Conservation (phyloP, 2,329 filamentous ascomycete genomes). For the Fusarium subglutinans region DNA sequence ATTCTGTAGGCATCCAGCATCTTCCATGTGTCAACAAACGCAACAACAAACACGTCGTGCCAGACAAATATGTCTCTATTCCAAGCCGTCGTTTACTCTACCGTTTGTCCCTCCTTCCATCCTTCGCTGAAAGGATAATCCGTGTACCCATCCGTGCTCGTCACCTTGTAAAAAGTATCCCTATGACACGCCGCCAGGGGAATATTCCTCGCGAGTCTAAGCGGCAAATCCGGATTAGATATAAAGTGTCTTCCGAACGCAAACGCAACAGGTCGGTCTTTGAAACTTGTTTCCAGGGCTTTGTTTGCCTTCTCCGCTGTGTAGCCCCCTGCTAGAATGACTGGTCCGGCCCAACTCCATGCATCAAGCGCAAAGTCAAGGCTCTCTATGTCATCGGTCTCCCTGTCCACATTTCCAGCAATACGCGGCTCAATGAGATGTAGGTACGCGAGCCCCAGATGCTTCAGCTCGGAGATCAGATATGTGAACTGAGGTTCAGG, state of each 20-base stretch:
- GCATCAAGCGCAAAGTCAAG: slow-evolving; percentile 45
- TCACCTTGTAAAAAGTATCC: slow-evolving; percentile 42
- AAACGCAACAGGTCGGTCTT: slow-evolving; percentile 43
- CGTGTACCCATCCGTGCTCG: slow-evolving; percentile 33
- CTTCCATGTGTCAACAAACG: neutral
- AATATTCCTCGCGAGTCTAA: slow-evolving; percentile 32
- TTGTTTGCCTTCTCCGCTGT: slow-evolving; percentile 36
- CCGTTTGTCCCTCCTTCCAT: neutral
- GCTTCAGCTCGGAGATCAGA: slow-evolving; percentile 60
- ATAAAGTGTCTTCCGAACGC: slow-evolving; percentile 46
- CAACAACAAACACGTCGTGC: accelerated
- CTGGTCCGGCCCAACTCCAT: slow-evolving; percentile 41
- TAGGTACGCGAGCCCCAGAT: slow-evolving; percentile 66
- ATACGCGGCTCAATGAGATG: slow-evolving; percentile 69
- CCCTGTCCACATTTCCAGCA: slow-evolving; percentile 50
- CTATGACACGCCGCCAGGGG: slow-evolving; percentile 41
- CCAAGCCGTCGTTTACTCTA: accelerated
- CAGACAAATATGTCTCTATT: accelerated
- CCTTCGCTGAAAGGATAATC: slow-evolving; percentile 37
- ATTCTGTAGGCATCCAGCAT: neutral
- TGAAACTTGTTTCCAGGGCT: slow-evolving; percentile 42
- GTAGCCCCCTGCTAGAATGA: slow-evolving; percentile 50
- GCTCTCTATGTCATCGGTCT: slow-evolving; percentile 47
- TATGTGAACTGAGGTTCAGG: slow-evolving; percentile 70
- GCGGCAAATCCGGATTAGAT: slow-evolving; percentile 38